Percentiles rank a stretch among this genome's conserved stretches.
Evolutionary conservation across 805 yeast species (phyloP).

Genomic region (Saccharomycopsis sp.): DNA sequence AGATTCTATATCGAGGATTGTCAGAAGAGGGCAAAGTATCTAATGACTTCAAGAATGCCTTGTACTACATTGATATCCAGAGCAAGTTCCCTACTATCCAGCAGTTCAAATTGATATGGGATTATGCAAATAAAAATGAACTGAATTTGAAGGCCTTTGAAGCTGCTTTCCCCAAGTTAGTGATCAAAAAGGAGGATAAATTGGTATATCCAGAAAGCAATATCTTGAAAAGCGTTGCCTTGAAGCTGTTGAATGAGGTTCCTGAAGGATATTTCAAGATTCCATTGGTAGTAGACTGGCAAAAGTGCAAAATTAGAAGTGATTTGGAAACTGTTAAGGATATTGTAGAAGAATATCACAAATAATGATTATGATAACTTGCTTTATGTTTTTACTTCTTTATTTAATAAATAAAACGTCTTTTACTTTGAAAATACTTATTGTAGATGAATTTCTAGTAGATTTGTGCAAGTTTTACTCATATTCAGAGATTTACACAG

Average conservation of each 20-base stretch:
- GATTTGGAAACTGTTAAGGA: constrained; percentile 2
- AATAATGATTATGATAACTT: too few relatives aligned
- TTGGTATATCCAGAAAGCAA: constrained; percentile 6
- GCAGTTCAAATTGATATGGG: constrained; percentile 12
- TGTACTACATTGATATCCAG: constrained; percentile 17
- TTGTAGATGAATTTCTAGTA: not conserved
- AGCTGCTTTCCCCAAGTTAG: too few relatives aligned
- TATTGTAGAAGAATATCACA: too few relatives aligned
- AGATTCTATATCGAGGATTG: too few relatives aligned
- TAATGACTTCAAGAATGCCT: constrained; percentile 14
- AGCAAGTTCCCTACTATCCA: constrained; percentile 14
- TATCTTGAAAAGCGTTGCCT: constrained; percentile 7
- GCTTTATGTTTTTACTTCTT: not conserved
- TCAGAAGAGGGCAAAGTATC: too few relatives aligned
- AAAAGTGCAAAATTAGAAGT: constrained; percentile 8
- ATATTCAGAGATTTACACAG: not conserved
- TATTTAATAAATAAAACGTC: not conserved
- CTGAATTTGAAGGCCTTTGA: too few relatives aligned
- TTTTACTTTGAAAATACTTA: not conserved
- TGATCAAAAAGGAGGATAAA: too few relatives aligned
- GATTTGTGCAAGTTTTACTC: not conserved
- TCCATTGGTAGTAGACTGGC: constrained; percentile 18
- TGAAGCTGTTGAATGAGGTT: constrained; percentile 6
- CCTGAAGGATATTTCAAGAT: not conserved
- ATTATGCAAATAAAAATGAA: constrained; percentile 6